Percentiles rank a stretch among this genome's conserved stretches.
These are phyloP conservation scores for Aspergillus phoenicis DNA, from an alignment of 2,329 filamentous ascomycete genomes.

Conservation along the genomic window DNA sequence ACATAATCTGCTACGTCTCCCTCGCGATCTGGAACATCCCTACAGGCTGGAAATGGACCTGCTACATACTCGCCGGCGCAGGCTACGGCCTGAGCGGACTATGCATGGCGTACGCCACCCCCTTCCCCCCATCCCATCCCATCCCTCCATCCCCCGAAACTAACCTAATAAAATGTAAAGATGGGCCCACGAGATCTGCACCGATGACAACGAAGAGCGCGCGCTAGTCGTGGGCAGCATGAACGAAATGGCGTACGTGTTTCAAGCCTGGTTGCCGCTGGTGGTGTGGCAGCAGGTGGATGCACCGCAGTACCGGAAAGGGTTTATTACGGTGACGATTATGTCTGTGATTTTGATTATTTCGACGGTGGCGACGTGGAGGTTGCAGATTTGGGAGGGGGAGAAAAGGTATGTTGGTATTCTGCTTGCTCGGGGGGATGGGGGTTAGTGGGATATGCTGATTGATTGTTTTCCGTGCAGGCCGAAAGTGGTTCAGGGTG, in stretches of 20 bases:
- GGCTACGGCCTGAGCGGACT: conserved; percentile 53
- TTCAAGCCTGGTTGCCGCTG: conserved; percentile 70
- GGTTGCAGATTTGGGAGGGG: conserved; percentile 13
- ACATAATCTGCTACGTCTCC: conserved; percentile 48
- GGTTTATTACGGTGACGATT: conserved; percentile 59
- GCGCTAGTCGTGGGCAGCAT: conserved; percentile 67
- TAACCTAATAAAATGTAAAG: conserved; percentile 21
- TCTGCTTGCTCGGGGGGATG: background rate
- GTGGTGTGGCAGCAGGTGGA: conserved; percentile 68
- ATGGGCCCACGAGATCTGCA: conserved; percentile 60
- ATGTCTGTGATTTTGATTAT: conserved; percentile 55
- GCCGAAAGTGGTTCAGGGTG: background rate
- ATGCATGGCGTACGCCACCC: conserved; percentile 49
- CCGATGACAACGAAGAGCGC: conserved; percentile 64
- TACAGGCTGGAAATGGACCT: conserved; percentile 63
- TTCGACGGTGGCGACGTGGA: conserved; percentile 38
- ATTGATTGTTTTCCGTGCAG: background rate
- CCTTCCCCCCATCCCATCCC: too few species aligned
- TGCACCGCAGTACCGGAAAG: conserved; percentile 62
- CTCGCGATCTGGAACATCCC: conserved; percentile 56
- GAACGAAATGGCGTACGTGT: conserved; percentile 70
- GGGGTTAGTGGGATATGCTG: background rate
- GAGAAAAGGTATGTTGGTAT: background rate
- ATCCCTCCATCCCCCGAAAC: conserved; percentile 8
- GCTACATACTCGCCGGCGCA: conserved; percentile 58